Conservation (phyloP, 305 asterid species). For the Fraxinus paxiana region DNA sequence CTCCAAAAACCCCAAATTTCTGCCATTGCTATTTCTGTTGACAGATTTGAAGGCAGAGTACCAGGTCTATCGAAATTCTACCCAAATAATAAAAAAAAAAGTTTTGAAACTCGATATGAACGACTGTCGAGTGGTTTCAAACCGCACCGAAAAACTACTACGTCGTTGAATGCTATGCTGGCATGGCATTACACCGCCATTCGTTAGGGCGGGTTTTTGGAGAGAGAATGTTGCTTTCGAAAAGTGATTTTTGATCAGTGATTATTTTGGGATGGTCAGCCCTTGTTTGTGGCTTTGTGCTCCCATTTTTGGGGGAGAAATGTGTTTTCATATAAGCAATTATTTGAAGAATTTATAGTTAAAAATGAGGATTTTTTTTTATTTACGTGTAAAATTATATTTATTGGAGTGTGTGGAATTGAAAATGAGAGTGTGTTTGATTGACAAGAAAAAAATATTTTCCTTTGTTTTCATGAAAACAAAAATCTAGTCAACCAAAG, state of each 20-base stretch:
- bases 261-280: too few species aligned
- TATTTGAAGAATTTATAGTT: too few species aligned
- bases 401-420: too few species aligned
- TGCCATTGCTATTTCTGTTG: neutral
- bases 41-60: neutral
- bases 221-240: neutral
- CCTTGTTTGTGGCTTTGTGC: too few species aligned
- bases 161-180: neutral
- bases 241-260: neutral
- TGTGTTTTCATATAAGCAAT: too few species aligned
- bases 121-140: neutral
- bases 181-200: neutral
- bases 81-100: neutral
- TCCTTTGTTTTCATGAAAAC: too few species aligned
- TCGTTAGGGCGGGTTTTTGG: neutral
- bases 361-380: too few species aligned
- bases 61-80: neutral
- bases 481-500: too few species aligned
- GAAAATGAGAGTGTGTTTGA: too few species aligned
- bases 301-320: too few species aligned
- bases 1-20: conserved; percentile 19
- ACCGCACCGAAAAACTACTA: neutral
- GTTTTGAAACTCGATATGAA: neutral
- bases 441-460: too few species aligned
- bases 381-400: too few species aligned